phyloP scores from a whole-genome alignment of 164 flowering plant genomes.

The Houttuynia cordata region DNA sequence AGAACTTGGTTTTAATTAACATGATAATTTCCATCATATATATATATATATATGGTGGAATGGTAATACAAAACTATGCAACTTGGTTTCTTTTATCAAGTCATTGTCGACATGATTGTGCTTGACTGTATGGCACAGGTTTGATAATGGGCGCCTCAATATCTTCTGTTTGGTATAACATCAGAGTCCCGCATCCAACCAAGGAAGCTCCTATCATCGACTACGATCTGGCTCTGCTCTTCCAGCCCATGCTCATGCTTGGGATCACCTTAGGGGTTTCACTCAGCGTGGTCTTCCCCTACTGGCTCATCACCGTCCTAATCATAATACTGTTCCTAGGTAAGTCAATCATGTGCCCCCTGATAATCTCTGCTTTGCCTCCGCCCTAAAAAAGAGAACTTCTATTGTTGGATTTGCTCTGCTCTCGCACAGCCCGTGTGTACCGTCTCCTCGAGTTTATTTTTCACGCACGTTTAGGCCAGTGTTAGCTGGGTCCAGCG shows the following conservation, averaged over 20 bases:
- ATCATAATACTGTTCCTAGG: constrained; percentile 88
- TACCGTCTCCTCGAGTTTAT: too few species aligned
- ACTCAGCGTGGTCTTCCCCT: constrained; percentile 86
- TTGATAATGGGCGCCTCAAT: constrained; percentile 96
- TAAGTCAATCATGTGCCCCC: constrained; percentile 7
- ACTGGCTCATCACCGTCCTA: constrained; percentile 92
- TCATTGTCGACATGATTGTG: not conserved
- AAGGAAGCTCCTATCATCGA: constrained; percentile 80
- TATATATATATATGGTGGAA: too few species aligned
- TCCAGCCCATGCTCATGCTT: constrained; percentile 96
- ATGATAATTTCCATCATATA: too few species aligned
- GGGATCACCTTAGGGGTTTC: constrained; percentile 84
- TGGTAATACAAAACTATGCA: too few species aligned
- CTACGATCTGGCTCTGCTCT: constrained; percentile 79
- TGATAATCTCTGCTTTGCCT: too few species aligned
- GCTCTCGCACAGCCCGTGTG: too few species aligned
- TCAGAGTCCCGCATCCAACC: constrained; percentile 78
- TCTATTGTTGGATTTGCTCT: too few species aligned
- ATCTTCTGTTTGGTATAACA: constrained; percentile 91
- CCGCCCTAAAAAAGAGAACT: too few species aligned
- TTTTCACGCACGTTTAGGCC: too few species aligned
- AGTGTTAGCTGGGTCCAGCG: too few species aligned
- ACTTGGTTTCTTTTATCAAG: too few species aligned
- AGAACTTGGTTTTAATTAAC: too few species aligned
- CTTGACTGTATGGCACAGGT: constrained; percentile 28